These are phyloP conservation scores for Usnea hakonensis DNA, from an alignment of 495 filamentous ascomycete species.

Conservation along the genomic window DNA sequence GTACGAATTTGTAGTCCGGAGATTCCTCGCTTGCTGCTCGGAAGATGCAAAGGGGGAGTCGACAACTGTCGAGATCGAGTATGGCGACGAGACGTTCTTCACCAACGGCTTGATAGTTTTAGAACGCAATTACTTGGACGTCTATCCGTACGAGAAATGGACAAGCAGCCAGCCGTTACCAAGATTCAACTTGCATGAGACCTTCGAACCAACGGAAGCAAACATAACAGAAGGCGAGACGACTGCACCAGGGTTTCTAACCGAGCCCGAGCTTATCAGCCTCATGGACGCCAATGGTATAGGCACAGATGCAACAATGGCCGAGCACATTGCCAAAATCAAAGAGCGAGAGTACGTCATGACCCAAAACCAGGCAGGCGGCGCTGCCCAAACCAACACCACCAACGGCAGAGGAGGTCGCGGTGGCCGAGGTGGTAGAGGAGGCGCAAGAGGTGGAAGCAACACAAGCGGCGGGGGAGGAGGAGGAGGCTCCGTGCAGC, in stretches of 20 bases:
- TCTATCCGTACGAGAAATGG: constrained; percentile 96
- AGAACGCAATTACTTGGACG: constrained; percentile 86
- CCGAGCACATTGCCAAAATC: constrained; percentile 94
- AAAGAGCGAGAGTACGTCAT: constrained; percentile 79
- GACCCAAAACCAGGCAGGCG: constrained; percentile 46
- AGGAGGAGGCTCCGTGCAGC: constrained; percentile 53
- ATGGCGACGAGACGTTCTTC: constrained; percentile 75
- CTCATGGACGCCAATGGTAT: constrained; percentile 99
- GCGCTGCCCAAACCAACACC: constrained; percentile 19
- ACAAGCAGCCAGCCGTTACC: constrained; percentile 78
- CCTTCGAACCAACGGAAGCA: constrained; percentile 83
- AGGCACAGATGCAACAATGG: constrained; percentile 97
- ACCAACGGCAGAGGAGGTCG: constrained; percentile 29
- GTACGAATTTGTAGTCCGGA: constrained; percentile 89
- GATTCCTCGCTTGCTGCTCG: constrained; percentile 94
- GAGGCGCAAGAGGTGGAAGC: constrained; percentile 33
- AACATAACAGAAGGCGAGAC: constrained; percentile 85
- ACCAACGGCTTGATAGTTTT: constrained; percentile 79
- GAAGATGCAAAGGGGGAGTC: constrained; percentile 81
- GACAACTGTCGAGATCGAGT: constrained; percentile 76
- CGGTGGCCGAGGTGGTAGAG: constrained; percentile 40
- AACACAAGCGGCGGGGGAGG: constrained; percentile 37
- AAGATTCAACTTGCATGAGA: constrained; percentile 65
- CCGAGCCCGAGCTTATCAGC: constrained; percentile 92
- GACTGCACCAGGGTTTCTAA: constrained; percentile 72